A percentile compares a stretch with the other conserved stretches of the same genome.
Conservation (phyloP, 2,329 filamentous ascomycete species). For the Aspergillus neotritici region DNA sequence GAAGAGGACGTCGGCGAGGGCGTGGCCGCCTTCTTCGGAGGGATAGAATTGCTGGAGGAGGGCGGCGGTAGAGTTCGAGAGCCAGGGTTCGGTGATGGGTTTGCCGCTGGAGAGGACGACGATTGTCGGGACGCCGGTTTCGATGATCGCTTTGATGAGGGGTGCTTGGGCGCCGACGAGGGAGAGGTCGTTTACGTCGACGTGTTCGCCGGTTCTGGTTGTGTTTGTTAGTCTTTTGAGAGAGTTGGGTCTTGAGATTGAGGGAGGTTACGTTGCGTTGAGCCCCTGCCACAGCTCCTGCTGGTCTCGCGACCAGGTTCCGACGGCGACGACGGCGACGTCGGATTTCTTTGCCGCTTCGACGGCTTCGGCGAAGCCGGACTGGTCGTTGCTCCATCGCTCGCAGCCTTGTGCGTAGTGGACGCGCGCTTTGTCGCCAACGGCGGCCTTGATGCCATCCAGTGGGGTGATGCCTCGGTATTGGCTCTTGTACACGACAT, state of each 20-base stretch:
- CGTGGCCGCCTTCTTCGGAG: constrained; percentile 62
- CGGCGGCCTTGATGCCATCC: constrained; percentile 60
- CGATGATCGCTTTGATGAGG: constrained; percentile 61
- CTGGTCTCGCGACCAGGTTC: constrained; percentile 71
- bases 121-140: constrained; percentile 61
- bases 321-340: constrained; percentile 66
- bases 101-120: constrained; percentile 66
- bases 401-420: constrained; percentile 67
- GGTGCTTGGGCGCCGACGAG: constrained; percentile 65
- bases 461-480: constrained; percentile 63
- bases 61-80: constrained; percentile 58
- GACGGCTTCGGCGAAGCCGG: constrained; percentile 62
- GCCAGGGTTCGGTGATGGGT: constrained; percentile 68
- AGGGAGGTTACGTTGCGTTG: constrained; percentile 54
- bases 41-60: constrained; percentile 72
- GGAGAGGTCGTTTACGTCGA: constrained; percentile 59
- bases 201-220: constrained; percentile 60
- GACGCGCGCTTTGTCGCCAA: constrained; percentile 52
- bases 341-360: constrained; percentile 60
- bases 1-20: constrained; percentile 61
- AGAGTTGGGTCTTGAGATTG: background rate
- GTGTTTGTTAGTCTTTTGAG: background rate
- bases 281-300: constrained; percentile 63
- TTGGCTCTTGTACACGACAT: constrained; percentile 61
- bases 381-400: constrained; percentile 65